Percentiles rank a stretch among this genome's conserved stretches.
These are phyloP conservation scores for Irpex sp. DNA, from an alignment of 1,284 basidiomycete species.

Conservation along the genomic window DNA sequence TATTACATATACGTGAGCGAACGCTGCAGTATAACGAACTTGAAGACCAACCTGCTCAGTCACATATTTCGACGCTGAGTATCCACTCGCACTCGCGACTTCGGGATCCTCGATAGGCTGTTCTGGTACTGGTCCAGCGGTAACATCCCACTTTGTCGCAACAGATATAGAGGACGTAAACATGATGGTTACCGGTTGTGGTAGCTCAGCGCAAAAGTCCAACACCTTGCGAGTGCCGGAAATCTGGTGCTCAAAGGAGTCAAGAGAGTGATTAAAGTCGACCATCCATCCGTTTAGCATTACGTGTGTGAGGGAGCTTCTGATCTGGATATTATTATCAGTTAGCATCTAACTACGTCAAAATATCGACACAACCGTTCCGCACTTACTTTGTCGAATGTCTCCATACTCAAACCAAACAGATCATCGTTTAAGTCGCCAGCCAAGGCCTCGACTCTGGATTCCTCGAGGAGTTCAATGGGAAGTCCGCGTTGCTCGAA, in stretches of 20 bases:
- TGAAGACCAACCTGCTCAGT: conserved; percentile 5
- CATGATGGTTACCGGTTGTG: conserved; percentile 3
- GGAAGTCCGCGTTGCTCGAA: conserved; percentile 7
- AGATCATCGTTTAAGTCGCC: conserved; percentile 6
- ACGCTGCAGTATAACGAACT: not conserved
- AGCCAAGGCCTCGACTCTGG: conserved; percentile 7
- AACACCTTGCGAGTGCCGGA: conserved; percentile 21
- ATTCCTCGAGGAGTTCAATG: not conserved
- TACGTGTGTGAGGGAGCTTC: conserved; percentile 14
- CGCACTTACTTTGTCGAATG: conserved; percentile 3
- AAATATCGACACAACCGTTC: no score
- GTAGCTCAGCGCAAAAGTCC: conserved; percentile 20
- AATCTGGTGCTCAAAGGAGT: conserved; percentile 27
- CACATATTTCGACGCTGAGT: conserved; percentile 13
- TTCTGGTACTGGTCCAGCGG: conserved; percentile 12
- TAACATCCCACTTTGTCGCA: conserved; percentile 9
- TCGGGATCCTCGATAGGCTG: conserved; percentile 4
- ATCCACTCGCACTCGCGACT: conserved; percentile 6
- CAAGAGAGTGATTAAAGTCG: conserved; percentile 29
- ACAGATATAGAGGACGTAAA: conserved; percentile 13
- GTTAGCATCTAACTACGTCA: not conserved
- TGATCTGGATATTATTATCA: conserved; percentile 8
- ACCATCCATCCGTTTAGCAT: conserved; percentile 27
- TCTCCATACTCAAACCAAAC: conserved; percentile 4
- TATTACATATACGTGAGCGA: not conserved